Percentiles rank a stretch among this genome's conserved stretches.
Evolutionary conservation across 208 protist genomes (phyloP).

Genomic region (Trypanosoma brucei): DNA sequence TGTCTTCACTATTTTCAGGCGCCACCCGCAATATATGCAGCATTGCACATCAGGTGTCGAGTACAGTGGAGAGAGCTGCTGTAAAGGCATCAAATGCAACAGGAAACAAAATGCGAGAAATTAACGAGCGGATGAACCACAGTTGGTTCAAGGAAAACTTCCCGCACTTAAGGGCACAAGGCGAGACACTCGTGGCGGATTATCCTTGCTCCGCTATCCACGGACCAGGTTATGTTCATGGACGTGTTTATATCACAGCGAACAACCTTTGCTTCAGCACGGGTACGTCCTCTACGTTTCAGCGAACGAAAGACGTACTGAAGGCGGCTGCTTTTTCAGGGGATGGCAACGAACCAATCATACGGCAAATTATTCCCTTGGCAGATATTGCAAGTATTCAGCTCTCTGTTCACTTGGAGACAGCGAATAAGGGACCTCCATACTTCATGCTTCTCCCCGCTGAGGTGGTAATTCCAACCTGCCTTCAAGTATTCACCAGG

Average conservation of each 20-base stretch:
- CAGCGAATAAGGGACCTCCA: constrained; percentile 33
- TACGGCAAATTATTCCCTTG: constrained; percentile 61
- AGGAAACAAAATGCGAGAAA: constrained; percentile 50
- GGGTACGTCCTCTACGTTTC: constrained; percentile 28
- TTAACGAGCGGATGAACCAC: constrained; percentile 47
- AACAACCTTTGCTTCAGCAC: constrained; percentile 67
- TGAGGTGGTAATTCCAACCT: constrained; percentile 46
- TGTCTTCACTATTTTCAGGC: constrained; percentile 14
- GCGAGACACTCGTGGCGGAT: constrained; percentile 62
- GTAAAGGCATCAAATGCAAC: constrained; percentile 41
- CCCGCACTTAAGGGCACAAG: constrained; percentile 37
- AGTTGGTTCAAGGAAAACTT: constrained; percentile 62
- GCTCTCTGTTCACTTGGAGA: constrained; percentile 55
- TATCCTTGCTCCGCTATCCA: constrained; percentile 68
- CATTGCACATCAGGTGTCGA: constrained; percentile 32
- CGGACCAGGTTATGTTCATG: constrained; percentile 30
- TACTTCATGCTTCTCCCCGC: constrained; percentile 70
- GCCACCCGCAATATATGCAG: constrained; percentile 18
- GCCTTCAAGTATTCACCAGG: constrained; percentile 68
- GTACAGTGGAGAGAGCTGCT: constrained; percentile 45
- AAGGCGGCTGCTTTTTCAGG: constrained; percentile 16
- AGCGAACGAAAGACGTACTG: constrained; percentile 31
- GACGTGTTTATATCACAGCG: constrained; percentile 58
- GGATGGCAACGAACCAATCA: constrained; percentile 9
- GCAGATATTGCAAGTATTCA: constrained; percentile 52